These are phyloP conservation scores for Aurifilum marmelostoma DNA, from an alignment of 2,329 filamentous ascomycete species.

Conservation along the genomic window DNA sequence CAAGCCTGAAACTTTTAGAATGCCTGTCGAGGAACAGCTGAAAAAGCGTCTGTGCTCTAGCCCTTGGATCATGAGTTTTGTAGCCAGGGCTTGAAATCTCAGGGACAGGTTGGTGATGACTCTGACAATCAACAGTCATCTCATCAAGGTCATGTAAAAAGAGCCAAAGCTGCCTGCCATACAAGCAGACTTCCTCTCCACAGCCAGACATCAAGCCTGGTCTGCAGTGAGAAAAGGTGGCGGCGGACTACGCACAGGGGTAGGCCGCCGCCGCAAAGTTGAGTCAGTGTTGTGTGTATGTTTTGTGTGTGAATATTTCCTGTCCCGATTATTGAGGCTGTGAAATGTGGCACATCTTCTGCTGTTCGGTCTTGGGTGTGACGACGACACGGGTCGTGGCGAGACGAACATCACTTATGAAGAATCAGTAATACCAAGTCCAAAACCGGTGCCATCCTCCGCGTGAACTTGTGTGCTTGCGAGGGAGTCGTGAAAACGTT, in stretches of 20 bases:
- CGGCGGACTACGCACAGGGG: constrained; percentile 29
- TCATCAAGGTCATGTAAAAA: no score
- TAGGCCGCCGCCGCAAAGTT: constrained; percentile 13
- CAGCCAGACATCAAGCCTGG: constrained; percentile 51
- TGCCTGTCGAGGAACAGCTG: background rate
- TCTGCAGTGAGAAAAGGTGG: constrained; percentile 57
- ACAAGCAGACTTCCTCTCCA: constrained; percentile 54
- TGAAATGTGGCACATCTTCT: background rate
- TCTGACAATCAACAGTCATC: no score
- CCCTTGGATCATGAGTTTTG: background rate
- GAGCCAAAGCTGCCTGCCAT: no score
- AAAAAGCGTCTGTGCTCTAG: background rate
- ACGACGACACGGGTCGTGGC: background rate
- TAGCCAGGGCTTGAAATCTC: no score
- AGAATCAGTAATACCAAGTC: constrained; percentile 19
- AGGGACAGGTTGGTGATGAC: no score
- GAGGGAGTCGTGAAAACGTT: background rate
- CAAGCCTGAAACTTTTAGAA: no score
- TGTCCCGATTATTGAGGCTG: background rate
- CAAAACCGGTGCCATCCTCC: background rate
- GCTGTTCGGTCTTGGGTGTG: background rate
- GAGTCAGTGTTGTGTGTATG: constrained; percentile 1
- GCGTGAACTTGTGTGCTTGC: background rate
- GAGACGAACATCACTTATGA: constrained; percentile 8
- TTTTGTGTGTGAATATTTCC: constrained; percentile 15